Evolutionary conservation across 192 early-diverging fungal genomes (phyloP), one percentile per base, ranked within the genome.

Genomic region (Oehlia diaphana): DNA sequence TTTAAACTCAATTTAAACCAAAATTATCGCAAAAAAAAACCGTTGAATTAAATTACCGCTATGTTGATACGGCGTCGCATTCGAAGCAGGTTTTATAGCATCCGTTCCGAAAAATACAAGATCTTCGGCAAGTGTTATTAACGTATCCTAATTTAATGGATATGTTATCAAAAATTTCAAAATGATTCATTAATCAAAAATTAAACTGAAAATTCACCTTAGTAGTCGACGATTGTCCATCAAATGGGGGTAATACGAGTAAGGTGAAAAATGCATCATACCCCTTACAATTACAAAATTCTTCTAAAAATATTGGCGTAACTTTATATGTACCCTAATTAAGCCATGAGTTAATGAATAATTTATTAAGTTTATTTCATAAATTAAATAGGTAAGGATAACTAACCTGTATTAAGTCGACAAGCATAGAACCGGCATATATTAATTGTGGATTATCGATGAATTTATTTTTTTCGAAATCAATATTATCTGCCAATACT

Each of bases 31-130:
- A 33, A 8, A 64, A 53, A 44, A 44, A 44, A 44, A 26, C 5
- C n/a, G 33, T 37, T 13, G 23, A 72, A 37, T 39, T 75, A 35
- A 12, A 64, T n/a, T 83, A 89, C 88, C 89, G 58, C 81, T 82
- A 67, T 90, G 89, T 78, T 90, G 89, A 72, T 90, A 89, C 6
- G 89, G 89, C 9, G 84, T 81, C 13, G 84, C 84, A 23, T 87
- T 86, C 16, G 84, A 71, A 14, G 81, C 80, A 26, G 84, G 83
- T 50, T 83, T 77, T 10, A 83, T 49, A 26, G 78, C 76, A 63
- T 83, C 86, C 53, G 84, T 86, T 44, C 88, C 89, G 19, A 87
- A 81, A 81, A 87, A 90, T 16, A 76, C 82, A 21, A 90, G 69
- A 49, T 89, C 84, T 61, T 84, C 84, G 44, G 88, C 70, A 50